These are phyloP conservation scores for Syzygium grande DNA, from an alignment of 345 rosid species.

Conservation along the genomic window DNA sequence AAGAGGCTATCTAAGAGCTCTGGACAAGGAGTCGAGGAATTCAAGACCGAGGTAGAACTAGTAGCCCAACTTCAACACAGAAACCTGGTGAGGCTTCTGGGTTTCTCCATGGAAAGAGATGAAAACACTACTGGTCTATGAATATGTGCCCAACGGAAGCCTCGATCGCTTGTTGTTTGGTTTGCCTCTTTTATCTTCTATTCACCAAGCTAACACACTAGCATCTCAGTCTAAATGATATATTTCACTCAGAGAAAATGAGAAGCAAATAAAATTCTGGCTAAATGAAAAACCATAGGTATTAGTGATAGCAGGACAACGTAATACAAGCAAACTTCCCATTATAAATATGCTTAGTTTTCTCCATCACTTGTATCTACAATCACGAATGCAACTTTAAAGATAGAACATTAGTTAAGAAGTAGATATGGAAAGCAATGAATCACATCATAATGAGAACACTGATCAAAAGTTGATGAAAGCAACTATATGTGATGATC, in stretches of 20 bases:
- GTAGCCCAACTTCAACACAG: constrained; percentile 41
- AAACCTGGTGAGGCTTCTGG: constrained; percentile 42
- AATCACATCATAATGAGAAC: background rate
- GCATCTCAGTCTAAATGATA: background rate
- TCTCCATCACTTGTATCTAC: background rate
- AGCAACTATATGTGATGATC: background rate
- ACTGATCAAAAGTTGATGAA: background rate
- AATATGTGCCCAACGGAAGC: constrained; percentile 44
- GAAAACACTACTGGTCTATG: constrained; percentile 45
- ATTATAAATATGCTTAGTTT: background rate
- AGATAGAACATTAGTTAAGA: background rate
- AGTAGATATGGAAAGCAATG: background rate
- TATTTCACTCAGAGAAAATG: background rate
- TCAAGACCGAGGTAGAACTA: constrained; percentile 39
- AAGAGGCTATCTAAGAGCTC: constrained; percentile 39
- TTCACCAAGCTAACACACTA: background rate
- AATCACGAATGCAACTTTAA: background rate
- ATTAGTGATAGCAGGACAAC: background rate
- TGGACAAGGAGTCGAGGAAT: constrained; percentile 39
- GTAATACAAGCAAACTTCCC: background rate
- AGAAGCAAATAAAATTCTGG: background rate
- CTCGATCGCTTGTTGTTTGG: constrained; percentile 37
- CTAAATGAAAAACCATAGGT: background rate
- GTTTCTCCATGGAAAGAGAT: constrained; percentile 38
- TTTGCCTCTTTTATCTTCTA: constrained; percentile 2